phyloP scores from a whole-genome alignment of 495 filamentous ascomycete species.

The Penicillium angulare region DNA sequence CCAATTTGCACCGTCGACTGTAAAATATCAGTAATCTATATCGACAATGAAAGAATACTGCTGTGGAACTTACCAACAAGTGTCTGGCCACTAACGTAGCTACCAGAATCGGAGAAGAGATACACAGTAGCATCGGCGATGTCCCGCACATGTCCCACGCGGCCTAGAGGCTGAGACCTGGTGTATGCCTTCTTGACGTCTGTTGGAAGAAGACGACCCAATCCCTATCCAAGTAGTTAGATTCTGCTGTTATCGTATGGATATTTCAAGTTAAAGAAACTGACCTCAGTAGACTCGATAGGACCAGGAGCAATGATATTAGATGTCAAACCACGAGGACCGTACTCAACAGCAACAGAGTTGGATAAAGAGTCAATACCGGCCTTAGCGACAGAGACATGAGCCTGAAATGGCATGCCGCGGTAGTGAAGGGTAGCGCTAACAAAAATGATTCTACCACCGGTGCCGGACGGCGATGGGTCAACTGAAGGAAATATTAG shows the following conservation, averaged over 20 bases:
- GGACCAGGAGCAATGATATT: conserved; percentile 86
- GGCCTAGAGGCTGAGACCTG: conserved; percentile 61
- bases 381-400: conserved; percentile 88
- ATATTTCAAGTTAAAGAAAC: neutral
- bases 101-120: conserved; percentile 78
- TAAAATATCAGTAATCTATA: conserved; percentile 1
- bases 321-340: conserved; percentile 81
- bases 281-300: conserved; percentile 63
- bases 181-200: conserved; percentile 28
- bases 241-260: neutral
- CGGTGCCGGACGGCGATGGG: conserved; percentile 52
- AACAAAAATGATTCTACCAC: conserved; percentile 84
- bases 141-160: conserved; percentile 77
- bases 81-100: conserved; percentile 75
- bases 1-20: conserved; percentile 49
- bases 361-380: conserved; percentile 80
- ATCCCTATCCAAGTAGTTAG: conserved; percentile 23
- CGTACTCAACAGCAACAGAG: conserved; percentile 78
- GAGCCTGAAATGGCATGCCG: conserved; percentile 76
- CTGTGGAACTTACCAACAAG: conserved; percentile 56
- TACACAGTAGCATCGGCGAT: conserved; percentile 92
- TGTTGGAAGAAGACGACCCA: conserved; percentile 43
- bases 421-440: conserved; percentile 89
- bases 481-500: conserved; percentile 19
- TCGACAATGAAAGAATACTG: neutral